Percentiles rank a stretch among this genome's conserved stretches.
Evolutionary conservation across 805 yeast genomes (phyloP).

Genomic region (Kodamaea laetipori): DNA sequence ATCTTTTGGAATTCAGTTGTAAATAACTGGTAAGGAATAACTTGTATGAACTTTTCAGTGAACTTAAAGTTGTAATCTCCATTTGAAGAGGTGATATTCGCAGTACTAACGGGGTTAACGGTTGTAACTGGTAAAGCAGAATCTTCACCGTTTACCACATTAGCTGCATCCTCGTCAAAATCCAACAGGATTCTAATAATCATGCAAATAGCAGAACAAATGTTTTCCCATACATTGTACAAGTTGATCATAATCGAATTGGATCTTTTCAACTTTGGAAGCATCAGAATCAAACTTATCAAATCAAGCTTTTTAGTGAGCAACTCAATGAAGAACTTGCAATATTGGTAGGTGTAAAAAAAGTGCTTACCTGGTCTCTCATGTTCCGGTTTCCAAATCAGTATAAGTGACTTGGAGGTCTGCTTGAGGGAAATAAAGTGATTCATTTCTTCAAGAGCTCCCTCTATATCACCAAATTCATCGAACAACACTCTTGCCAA

Average conservation of each 20-base stretch:
- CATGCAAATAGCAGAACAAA: slow-evolving; percentile 54
- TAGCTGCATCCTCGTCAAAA: slow-evolving; percentile 32
- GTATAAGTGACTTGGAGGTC: slow-evolving; percentile 68
- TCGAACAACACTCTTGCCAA: slow-evolving; percentile 63
- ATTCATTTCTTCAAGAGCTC: slow-evolving; percentile 67
- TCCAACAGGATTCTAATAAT: slow-evolving; percentile 48
- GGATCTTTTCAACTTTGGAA: slow-evolving; percentile 75
- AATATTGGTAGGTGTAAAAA: slow-evolving; percentile 70
- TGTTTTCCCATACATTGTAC: slow-evolving; percentile 64
- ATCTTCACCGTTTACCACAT: slow-evolving; percentile 1
- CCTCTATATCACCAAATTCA: slow-evolving; percentile 51
- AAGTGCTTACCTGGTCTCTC: slow-evolving; percentile 95
- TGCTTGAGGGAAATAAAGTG: slow-evolving; percentile 65
- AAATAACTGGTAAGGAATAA: slow-evolving; percentile 48
- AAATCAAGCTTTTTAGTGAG: slow-evolving; percentile 57
- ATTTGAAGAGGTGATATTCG: not conserved
- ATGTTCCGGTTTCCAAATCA: slow-evolving; percentile 90
- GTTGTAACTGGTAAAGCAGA: not conserved
- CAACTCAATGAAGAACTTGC: slow-evolving; percentile 60
- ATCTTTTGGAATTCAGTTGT: slow-evolving; percentile 36
- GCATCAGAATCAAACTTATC: slow-evolving; percentile 57
- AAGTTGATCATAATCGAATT: slow-evolving; percentile 75
- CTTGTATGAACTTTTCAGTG: slow-evolving; percentile 54
- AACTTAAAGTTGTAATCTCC: slow-evolving; percentile 26
- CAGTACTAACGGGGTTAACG: not conserved